Conservation (phyloP, 768 basidiomycete species). For the Lactarius hengduanensis region DNA sequence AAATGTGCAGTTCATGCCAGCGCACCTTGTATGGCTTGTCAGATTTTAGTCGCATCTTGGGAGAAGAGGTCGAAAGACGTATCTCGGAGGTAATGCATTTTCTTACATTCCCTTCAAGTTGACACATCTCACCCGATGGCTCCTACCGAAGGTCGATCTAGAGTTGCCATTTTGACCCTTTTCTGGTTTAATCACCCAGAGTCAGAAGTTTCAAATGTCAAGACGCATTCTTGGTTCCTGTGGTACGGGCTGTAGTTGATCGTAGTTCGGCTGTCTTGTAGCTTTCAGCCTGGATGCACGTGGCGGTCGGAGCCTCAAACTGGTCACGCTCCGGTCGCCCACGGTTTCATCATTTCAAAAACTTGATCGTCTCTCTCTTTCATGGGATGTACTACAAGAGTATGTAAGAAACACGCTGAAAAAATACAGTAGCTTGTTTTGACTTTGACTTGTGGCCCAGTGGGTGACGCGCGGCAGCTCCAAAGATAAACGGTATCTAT, state of each 20-base stretch:
- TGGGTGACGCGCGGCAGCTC: too few relatives aligned
- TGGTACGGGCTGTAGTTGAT: too few relatives aligned
- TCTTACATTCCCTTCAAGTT: background rate
- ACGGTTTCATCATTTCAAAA: too few relatives aligned
- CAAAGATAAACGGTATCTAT: background rate
- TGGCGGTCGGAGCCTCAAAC: too few relatives aligned
- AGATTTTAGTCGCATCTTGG: conserved; percentile 10
- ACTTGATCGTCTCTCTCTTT: too few relatives aligned
- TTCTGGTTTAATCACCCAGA: background rate
- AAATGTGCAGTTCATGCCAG: background rate
- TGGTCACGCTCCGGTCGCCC: too few relatives aligned
- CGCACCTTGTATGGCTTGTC: background rate
- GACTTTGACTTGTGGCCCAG: too few relatives aligned
- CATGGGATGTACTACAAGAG: too few relatives aligned
- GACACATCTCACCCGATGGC: background rate
- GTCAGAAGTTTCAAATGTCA: background rate
- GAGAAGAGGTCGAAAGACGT: conserved; percentile 7
- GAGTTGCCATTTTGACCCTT: conserved; percentile 5
- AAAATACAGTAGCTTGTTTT: too few relatives aligned
- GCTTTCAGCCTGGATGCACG: too few relatives aligned
- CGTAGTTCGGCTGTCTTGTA: too few relatives aligned
- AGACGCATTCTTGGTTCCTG: background rate
- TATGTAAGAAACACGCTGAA: too few relatives aligned
- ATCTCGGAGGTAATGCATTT: conserved; percentile 1
- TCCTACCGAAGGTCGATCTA: conserved; percentile 1